Conservation (phyloP, 202 grass and related monocot species). For the Cymbopogon flexuosus region DNA sequence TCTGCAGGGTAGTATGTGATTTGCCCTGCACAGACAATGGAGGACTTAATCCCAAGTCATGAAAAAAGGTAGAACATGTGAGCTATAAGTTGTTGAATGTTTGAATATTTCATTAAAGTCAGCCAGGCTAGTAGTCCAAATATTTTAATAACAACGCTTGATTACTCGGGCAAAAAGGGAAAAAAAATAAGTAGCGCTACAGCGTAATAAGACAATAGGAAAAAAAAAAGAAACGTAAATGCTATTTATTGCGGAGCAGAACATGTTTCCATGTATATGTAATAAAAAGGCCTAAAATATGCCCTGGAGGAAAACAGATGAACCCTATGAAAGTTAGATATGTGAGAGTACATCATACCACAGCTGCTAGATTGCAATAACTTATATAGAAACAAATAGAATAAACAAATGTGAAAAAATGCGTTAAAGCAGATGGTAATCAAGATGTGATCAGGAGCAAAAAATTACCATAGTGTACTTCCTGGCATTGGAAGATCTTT, state of each 20-base stretch:
- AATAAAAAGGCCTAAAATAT: not conserved
- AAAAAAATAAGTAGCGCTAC: not conserved
- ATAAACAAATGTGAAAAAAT: not conserved
- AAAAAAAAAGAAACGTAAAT: not conserved
- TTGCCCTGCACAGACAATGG: slow-evolving; percentile 53
- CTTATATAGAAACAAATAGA: not conserved
- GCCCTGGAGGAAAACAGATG: not conserved
- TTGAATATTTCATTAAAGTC: not conserved
- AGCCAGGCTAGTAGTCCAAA: not conserved
- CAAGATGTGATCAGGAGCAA: not conserved
- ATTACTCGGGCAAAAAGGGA: not conserved
- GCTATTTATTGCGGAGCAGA: not conserved
- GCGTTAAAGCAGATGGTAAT: not conserved
- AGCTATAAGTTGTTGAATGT: not conserved
- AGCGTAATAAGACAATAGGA: not conserved
- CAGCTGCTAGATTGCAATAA: not conserved
- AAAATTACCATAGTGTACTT: slow-evolving; percentile 78
- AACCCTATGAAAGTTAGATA: not conserved
- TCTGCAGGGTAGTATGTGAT: slow-evolving; percentile 84
- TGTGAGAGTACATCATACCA: not conserved
- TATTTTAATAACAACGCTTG: not conserved
- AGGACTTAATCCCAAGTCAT: not conserved
- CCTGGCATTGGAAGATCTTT: slow-evolving; percentile 83
- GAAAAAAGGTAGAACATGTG: not conserved
- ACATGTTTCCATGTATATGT: not conserved